A percentile compares a stretch with the other conserved stretches of the same genome.
Conservation (phyloP, 805 yeast species). For the Clavispora vitiphila region DNA sequence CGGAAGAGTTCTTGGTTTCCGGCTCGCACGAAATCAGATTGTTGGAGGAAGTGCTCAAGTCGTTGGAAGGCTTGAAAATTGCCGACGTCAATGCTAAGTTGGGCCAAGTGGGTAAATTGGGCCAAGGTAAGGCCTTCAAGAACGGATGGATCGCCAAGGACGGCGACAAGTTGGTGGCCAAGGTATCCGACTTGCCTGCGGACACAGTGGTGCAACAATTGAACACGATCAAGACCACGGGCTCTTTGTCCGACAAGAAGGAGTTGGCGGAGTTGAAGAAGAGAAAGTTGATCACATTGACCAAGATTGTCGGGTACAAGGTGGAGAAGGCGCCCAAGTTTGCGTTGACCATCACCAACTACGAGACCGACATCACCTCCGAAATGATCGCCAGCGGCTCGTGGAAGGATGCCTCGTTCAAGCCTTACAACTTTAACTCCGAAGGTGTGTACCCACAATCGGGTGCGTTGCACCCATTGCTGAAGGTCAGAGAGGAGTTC, state of each 20-base stretch:
- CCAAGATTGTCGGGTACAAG: conserved; percentile 69
- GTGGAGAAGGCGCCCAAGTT: conserved; percentile 82
- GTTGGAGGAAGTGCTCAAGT: conserved; percentile 64
- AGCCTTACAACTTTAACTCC: conserved; percentile 93
- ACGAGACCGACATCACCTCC: conserved; percentile 90
- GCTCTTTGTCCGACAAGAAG: conserved; percentile 56
- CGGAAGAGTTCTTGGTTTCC: conserved; percentile 63
- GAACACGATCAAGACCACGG: conserved; percentile 49
- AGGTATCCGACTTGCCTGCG: conserved; percentile 49
- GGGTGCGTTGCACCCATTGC: conserved; percentile 95
- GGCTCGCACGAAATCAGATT: conserved; percentile 92
- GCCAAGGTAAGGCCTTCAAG: conserved; percentile 96
- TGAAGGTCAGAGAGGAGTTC: conserved; percentile 95
- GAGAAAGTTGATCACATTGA: conserved; percentile 74
- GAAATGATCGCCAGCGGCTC: conserved; percentile 83
- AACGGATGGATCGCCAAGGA: conserved; percentile 93
- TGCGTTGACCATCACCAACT: conserved; percentile 69
- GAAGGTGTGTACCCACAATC: conserved; percentile 83
- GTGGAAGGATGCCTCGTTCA: conserved; percentile 82
- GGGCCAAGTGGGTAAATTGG: conserved; percentile 83
- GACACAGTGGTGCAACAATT: conserved; percentile 68
- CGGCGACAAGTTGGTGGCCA: conserved; percentile 70
- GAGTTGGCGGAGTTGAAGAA: conserved; percentile 83
- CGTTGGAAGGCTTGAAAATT: conserved; percentile 77
- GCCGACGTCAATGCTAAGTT: conserved; percentile 66